Conservation (phyloP, 305 asterid species). For the Plantago rigida region DNA sequence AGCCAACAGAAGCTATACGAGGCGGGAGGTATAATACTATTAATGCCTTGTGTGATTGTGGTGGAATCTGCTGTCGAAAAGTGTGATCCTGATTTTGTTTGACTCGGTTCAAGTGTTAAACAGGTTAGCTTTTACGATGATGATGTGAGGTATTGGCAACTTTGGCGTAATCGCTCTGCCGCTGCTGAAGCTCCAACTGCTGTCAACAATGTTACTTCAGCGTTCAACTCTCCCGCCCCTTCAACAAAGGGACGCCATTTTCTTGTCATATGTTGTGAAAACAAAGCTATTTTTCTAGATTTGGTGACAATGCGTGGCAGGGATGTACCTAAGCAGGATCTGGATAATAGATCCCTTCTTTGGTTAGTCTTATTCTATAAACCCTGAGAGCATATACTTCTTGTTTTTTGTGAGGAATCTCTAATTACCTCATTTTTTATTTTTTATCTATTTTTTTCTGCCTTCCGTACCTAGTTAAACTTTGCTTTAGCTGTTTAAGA, state of each 20-base stretch:
- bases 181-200: constrained; percentile 95
- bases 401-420: constrained; percentile 11
- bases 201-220: constrained; percentile 66
- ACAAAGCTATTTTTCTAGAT: constrained; percentile 91
- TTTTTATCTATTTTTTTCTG: background rate
- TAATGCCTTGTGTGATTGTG: constrained; percentile 16
- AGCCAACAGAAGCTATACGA: constrained; percentile 91
- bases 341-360: constrained; percentile 87
- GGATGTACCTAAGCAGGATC: constrained; percentile 96
- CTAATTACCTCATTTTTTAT: background rate
- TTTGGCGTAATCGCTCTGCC: constrained; percentile 76
- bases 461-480: too few relatives aligned
- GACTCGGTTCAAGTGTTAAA: constrained; percentile 69
- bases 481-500: background rate
- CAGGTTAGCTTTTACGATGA: constrained; percentile 98
- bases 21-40: constrained; percentile 73
- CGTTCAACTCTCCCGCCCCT: constrained; percentile 82
- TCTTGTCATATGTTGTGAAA: constrained; percentile 95
- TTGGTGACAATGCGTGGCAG: constrained; percentile 99
- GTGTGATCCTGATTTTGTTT: constrained; percentile 36
- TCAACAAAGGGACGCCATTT: constrained; percentile 96
- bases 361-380: constrained; percentile 48
- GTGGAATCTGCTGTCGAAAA: constrained; percentile 1
- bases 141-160: constrained; percentile 94
- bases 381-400: constrained; percentile 10